Conservation (phyloP, 805 yeast species). For the Candida caryicola region DNA sequence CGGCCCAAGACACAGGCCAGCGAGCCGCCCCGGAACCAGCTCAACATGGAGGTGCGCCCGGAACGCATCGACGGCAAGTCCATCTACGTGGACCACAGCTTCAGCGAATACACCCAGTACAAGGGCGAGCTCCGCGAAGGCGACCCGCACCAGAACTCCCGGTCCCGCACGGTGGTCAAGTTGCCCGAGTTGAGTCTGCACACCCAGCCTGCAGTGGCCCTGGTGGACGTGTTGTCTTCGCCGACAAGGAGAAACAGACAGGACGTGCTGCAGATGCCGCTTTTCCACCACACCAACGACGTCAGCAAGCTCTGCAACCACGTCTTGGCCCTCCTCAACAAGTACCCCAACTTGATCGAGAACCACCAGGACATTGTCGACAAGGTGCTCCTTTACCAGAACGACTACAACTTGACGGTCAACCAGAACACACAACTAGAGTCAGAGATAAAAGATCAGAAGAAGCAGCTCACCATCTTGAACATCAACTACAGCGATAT, state of each 20-base stretch:
- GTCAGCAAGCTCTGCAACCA: constrained; percentile 34
- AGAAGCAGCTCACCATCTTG: constrained; percentile 35
- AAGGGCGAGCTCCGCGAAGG: constrained; percentile 10
- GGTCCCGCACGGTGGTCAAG: constrained; percentile 27
- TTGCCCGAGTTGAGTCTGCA: constrained; percentile 18
- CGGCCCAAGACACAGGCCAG: neutral
- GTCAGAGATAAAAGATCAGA: constrained; percentile 42
- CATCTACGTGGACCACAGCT: constrained; percentile 30
- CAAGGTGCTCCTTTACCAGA: constrained; percentile 37
- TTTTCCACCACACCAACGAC: neutral
- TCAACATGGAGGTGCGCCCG: constrained; percentile 26
- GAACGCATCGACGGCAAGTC: constrained; percentile 51
- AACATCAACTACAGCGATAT: constrained; percentile 24
- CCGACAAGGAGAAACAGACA: constrained; percentile 11
- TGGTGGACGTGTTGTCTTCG: constrained; percentile 9
- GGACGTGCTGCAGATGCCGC: neutral
- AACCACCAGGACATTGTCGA: constrained; percentile 18
- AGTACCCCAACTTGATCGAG: constrained; percentile 26
- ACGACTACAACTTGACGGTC: constrained; percentile 32
- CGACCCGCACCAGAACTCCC: constrained; percentile 22
- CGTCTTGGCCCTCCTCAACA: constrained; percentile 32
- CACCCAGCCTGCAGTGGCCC: neutral
- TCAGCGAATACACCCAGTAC: constrained; percentile 18
- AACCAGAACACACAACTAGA: constrained; percentile 44
- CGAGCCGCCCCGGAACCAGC: neutral